Base-by-base conservation (phyloP, 163 green algal species). In the Scenedesmus sp. region DNA sequence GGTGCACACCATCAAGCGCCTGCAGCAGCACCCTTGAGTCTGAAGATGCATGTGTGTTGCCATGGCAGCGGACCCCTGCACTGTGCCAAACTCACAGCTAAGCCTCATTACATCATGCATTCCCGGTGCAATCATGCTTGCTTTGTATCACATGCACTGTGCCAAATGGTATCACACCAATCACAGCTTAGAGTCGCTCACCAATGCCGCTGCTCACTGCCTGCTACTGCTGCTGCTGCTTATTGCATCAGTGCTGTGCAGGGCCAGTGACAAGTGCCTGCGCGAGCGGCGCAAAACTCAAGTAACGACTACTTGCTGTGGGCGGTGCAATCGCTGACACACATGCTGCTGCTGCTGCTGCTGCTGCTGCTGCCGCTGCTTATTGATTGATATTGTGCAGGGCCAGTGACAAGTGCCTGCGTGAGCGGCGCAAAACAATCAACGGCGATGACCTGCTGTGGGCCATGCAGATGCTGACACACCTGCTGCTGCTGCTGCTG, bases 401-500 rank as follows among this genome's bases (percentile, higher is more conserved):
- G 93, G 98, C 98, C 1, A 99, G 97, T 92, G 98, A 99, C 96
- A 99, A 99, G 89, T 99, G 98, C 93, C 97, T 98, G 94, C 93
- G 97, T 2, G 98, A 99, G 93, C 99, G 99, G 92, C 94, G 98
- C 23, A 99, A 99, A 92, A 99, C 98, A 1, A 99, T 99, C 86
- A 99, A 99, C 92, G 98, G 98, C 0, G 98, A 99, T 79, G 98
- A 99, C 92, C 94, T 99, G 67, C 91, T 99, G 23, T 99, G 98
- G 97, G 97, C 98, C 0, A 99, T 99, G 98, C 96, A 93, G 82
- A 99, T 97, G 2, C 95, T 99, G 3, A 52, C 1, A 4, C 23
- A n/a, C n/a, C 13, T 23, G 2, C 20, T 6, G 16, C 55, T 66
- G 23, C 59, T 82, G 86, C 74, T 87, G 74, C 79, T 92, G 8